A percentile compares a stretch with the other conserved stretches of the same genome.
Evolutionary conservation across 352 stramenopile species (phyloP).

Genomic region (Phytophthora capsici): DNA sequence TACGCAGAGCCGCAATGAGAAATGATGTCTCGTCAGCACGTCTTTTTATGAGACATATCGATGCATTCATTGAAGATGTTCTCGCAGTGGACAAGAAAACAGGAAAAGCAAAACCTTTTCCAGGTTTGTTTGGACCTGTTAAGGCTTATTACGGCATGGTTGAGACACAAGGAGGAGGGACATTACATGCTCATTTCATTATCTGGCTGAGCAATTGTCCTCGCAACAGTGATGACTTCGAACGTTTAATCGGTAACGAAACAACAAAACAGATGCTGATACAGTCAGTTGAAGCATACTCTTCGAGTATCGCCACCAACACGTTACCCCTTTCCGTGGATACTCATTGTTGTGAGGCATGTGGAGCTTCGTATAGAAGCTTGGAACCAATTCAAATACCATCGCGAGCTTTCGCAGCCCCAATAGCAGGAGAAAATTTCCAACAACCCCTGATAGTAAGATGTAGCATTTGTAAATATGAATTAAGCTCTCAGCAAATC

Average conservation of each 20-base stretch:
- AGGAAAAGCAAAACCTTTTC: no score
- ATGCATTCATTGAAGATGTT: constrained; percentile 12
- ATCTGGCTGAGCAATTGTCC: not conserved
- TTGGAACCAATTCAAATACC: no score
- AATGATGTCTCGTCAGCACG: constrained; percentile 4
- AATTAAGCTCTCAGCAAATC: not conserved
- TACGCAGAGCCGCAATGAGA: not conserved
- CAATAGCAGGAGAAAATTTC: no score
- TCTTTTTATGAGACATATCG: not conserved
- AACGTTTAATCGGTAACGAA: no score
- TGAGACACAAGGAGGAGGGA: constrained; percentile 7
- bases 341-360: no score
- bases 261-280: no score
- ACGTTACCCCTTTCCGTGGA: no score
- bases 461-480: not conserved
- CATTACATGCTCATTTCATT: constrained; percentile 4
- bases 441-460: not conserved
- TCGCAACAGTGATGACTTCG: no score
- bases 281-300: no score
- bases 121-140: constrained; percentile 2
- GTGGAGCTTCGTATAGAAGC: no score
- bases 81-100: not conserved
- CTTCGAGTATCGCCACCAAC: no score
- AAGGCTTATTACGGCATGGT: constrained; percentile 5
- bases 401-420: no score